Base-by-base conservation (phyloP, 2,329 filamentous ascomycete species). In the Pseudogymnoascus sp. region DNA sequence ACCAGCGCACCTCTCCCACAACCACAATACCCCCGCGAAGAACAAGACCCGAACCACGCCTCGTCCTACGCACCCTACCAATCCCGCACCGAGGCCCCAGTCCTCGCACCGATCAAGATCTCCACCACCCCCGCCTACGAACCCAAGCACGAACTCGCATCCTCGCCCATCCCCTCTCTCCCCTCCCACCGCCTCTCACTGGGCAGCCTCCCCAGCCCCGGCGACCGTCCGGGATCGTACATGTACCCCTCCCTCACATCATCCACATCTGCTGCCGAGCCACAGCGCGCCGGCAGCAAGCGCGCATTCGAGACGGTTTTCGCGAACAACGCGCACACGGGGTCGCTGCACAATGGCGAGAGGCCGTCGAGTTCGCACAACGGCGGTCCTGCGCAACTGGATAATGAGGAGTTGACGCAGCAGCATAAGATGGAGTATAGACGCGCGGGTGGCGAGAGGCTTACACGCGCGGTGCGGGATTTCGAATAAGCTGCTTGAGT, bases 261-360 rank as follows among this genome's bases (percentile, higher is more conserved):
- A 64, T 56, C 63, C 64, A 3, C 38, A 68, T 12, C 68, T 12
- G 5, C 67, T 9, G 8, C 43, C 25, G 72, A 72, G 21, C 59
- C 64, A 5, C 14, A 64, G 12, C 68, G 67, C 1, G 65, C 62
- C 21, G 67, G 62, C 4, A 63, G 59, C 18, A 74, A 74, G 63
- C 67, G 72, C 12, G 56, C 66, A 7, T 72, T 63, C 59, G 67
- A 68, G 31, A 60, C 46, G 21, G 70, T 67, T 16, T 74, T 72
- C 63, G 62, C 40, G 37, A 63, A 65, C 3, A 62, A 75, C n/a
- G 25, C 62, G 3, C 43, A 61, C 49, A 72, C 74, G 3, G 72
- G 75, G 43, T 69, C 76, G 1, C 73, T 80, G 28, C 71, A 75
- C 65, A 77, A 80, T 65, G 77, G 78, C 61, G 75, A 75, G 73